Evolutionary conservation across 352 stramenopile genomes (phyloP).

Genomic region (Globisporangium recalcitrans): DNA sequence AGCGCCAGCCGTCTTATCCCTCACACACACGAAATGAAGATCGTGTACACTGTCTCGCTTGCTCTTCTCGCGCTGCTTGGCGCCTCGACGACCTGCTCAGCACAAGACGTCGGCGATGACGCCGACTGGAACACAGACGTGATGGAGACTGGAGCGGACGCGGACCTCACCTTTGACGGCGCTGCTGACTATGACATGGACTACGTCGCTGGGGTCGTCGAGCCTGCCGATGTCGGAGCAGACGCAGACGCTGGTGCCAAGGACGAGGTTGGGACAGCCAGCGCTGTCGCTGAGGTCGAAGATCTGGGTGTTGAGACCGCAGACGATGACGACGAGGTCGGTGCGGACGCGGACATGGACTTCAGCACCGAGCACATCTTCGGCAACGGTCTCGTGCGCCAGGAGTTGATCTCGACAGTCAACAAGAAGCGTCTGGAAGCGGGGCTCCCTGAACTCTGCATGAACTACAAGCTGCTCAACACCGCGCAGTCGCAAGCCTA

Average conservation of each 20-base stretch:
- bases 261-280: neutral
- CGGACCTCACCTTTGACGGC: neutral
- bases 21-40: slow-evolving; percentile 2
- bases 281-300: neutral
- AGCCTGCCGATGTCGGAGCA: neutral
- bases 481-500: slow-evolving; percentile 19
- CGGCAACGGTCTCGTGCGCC: neutral
- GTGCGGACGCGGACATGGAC: slow-evolving; percentile 4
- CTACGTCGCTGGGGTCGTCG: neutral
- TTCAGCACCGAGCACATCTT: neutral
- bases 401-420: slow-evolving; percentile 4
- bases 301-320: neutral
- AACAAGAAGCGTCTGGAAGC: slow-evolving; percentile 1
- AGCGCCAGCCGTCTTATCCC: neutral
- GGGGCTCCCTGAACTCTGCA: neutral
- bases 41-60: slow-evolving; percentile 6
- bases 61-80: slow-evolving; percentile 1
- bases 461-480: slow-evolving; percentile 17
- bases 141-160: too few species aligned
- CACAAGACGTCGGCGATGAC: neutral
- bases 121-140: too few species aligned
- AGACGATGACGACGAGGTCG: neutral
- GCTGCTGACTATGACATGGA: neutral
- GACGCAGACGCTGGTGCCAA: neutral
- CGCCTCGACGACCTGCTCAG: neutral